phyloP scores from a whole-genome alignment of 805 yeast genomes.

The Nakazawaea wickerhamii region DNA sequence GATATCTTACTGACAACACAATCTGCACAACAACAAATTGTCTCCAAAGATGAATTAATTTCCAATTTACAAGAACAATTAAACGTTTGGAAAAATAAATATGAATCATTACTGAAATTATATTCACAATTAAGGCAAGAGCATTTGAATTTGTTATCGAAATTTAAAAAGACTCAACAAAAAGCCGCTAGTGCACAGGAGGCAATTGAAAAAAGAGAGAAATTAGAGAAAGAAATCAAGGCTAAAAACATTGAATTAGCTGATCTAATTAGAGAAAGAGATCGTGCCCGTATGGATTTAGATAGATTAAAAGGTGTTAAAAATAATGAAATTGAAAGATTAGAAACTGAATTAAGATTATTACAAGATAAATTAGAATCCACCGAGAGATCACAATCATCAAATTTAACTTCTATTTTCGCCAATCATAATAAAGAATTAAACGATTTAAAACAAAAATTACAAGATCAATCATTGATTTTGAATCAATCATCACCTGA shows the following conservation, averaged over 20 bases:
- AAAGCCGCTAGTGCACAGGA: conserved; percentile 89
- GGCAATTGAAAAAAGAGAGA: conserved; percentile 77
- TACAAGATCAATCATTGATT: conserved; percentile 24
- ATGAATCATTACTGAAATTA: conserved; percentile 82
- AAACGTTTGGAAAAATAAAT: conserved; percentile 74
- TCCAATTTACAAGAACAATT: conserved; percentile 68
- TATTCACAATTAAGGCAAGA: conserved; percentile 91
- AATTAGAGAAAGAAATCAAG: conserved; percentile 75
- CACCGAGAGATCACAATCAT: conserved; percentile 55
- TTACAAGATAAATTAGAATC: conserved; percentile 53
- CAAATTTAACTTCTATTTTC: conserved; percentile 55
- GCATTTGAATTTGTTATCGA: conserved; percentile 71
- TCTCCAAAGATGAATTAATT: conserved; percentile 71
- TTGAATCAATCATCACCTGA: conserved; percentile 23
- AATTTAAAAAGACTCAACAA: conserved; percentile 76
- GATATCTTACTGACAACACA: conserved; percentile 59
- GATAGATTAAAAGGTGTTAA: conserved; percentile 64
- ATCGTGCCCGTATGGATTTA: conserved; percentile 77
- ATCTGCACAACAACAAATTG: conserved; percentile 67
- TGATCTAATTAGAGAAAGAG: conserved; percentile 83
- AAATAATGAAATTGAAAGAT: conserved; percentile 57
- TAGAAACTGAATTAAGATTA: conserved; percentile 60
- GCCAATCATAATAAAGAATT: conserved; percentile 61
- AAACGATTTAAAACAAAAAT: conserved; percentile 38
- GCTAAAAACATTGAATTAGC: conserved; percentile 84